These are phyloP conservation scores for Exophiala bonariae DNA, from an alignment of 2,329 filamentous ascomycete genomes.

Conservation along the genomic window DNA sequence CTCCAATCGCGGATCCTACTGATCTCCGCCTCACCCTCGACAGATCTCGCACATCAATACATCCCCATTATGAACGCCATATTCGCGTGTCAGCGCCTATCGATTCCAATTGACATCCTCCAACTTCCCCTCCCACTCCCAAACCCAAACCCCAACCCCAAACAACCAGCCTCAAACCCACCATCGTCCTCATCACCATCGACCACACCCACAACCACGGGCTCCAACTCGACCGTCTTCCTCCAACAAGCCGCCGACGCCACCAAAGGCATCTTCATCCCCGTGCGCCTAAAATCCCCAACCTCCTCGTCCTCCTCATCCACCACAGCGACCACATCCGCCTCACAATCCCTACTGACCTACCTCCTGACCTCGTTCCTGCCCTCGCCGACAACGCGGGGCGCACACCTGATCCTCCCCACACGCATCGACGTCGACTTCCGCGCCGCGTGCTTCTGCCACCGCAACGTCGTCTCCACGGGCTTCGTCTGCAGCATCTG, in stretches of 20 bases:
- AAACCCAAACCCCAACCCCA: background rate
- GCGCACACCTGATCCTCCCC: constrained; percentile 68
- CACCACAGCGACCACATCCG: constrained; percentile 33
- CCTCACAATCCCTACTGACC: constrained; percentile 73
- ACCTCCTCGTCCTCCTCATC: constrained; percentile 18
- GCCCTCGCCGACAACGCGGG: constrained; percentile 66
- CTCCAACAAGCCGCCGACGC: constrained; percentile 85
- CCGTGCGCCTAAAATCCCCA: constrained; percentile 36
- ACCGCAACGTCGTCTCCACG: constrained; percentile 83
- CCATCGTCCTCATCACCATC: constrained; percentile 2
- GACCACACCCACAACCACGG: background rate
- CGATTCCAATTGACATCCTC: constrained; percentile 88
- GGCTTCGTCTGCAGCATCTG: constrained; percentile 97
- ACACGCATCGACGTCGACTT: constrained; percentile 90
- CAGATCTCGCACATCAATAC: constrained; percentile 84
- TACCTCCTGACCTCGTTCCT: constrained; percentile 94
- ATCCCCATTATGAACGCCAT: constrained; percentile 99
- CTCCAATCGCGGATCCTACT: constrained; percentile 84
- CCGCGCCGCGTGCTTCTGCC: constrained; percentile 96
- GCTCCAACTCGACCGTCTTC: constrained; percentile 65
- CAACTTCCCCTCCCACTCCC: constrained; percentile 54
- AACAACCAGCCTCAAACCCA: background rate
- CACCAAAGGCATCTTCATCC: constrained; percentile 69
- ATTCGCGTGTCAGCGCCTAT: constrained; percentile 86
- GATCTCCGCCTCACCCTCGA: constrained; percentile 84